Conservation (phyloP, 1,284 basidiomycete genomes). For the Filobasidium uniguttulatum region DNA sequence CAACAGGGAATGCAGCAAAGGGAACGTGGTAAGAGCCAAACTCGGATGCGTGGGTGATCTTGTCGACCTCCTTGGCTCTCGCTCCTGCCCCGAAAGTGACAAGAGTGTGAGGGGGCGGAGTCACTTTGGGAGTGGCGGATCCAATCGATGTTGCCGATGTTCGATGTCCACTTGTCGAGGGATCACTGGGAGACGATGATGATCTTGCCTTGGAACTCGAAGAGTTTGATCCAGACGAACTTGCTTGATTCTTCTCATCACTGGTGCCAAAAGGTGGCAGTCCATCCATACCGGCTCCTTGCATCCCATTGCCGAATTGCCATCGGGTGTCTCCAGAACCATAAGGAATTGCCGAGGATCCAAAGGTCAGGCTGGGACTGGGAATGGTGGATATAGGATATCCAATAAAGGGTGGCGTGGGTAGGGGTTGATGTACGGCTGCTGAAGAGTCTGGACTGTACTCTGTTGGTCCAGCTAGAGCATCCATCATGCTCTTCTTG, state of each 20-base stretch:
- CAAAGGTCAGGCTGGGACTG: conserved; percentile 1
- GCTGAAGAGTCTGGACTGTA: conserved; percentile 5
- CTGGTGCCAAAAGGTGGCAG: too few species aligned
- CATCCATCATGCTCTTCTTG: conserved; percentile 14
- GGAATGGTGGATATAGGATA: not conserved
- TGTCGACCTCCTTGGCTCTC: conserved; percentile 65
- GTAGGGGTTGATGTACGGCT: not conserved
- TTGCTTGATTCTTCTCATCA: too few species aligned
- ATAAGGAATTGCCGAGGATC: not conserved
- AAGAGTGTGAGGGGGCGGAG: conserved; percentile 49
- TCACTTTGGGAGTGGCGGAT: not conserved
- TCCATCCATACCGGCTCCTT: too few species aligned
- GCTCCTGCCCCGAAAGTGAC: conserved; percentile 72
- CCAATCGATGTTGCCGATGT: too few species aligned
- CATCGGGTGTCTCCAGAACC: not conserved
- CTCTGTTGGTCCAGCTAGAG: conserved; percentile 10
- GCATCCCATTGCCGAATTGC: conserved; percentile 1
- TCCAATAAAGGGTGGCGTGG: not conserved
- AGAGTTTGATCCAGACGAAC: too few species aligned
- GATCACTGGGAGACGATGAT: too few species aligned
- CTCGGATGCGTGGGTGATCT: conserved; percentile 55
- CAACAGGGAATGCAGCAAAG: conserved; percentile 43
- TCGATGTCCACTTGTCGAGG: too few species aligned
- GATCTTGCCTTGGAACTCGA: too few species aligned
- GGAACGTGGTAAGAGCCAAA: conserved; percentile 76